Evolutionary conservation across 2,329 filamentous ascomycete species (phyloP).

Genomic region (Fusarium penzigii): DNA sequence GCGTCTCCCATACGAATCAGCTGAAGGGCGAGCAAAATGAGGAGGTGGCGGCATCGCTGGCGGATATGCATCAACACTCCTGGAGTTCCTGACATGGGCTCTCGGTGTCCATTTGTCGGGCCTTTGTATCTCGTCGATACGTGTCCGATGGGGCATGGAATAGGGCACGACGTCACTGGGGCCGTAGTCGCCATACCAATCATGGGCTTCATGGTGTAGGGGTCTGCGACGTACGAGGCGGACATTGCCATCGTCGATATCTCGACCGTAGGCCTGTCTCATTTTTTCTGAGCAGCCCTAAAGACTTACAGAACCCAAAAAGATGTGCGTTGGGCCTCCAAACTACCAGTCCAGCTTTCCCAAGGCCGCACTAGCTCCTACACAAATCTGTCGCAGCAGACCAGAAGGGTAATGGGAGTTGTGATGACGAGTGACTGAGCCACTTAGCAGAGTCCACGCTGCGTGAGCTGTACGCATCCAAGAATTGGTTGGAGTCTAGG

Average conservation of each 20-base stretch:
- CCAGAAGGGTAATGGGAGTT: conserved; percentile 16
- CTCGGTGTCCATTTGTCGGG: conserved; percentile 31
- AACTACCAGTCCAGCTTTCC: conserved; percentile 18
- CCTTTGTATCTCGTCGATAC: conserved; percentile 34
- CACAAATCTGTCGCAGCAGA: conserved; percentile 12
- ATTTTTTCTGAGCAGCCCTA: conserved; percentile 30
- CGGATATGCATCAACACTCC: conserved; percentile 31
- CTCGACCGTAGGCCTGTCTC: conserved; percentile 35
- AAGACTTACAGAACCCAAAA: conserved; percentile 15
- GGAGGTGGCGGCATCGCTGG: conserved; percentile 32
- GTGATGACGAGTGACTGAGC: conserved; percentile 24
- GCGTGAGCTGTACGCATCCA: conserved; percentile 27
- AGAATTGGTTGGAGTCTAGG: conserved; percentile 30
- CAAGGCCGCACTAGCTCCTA: conserved; percentile 20
- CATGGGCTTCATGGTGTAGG: conserved; percentile 24
- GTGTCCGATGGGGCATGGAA: conserved; percentile 31
- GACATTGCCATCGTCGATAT: conserved; percentile 29
- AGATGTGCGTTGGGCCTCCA: conserved; percentile 28
- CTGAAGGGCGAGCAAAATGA: conserved; percentile 30
- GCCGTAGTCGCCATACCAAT: conserved; percentile 23
- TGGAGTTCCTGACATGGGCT: conserved; percentile 24
- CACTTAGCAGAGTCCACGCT: conserved; percentile 33
- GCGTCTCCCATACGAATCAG: conserved; percentile 34
- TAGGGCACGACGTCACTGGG: conserved; percentile 29
- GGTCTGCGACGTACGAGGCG: conserved; percentile 31